phyloP scores from a whole-genome alignment of 805 yeast genomes.

The Pichia membranifaciens region DNA sequence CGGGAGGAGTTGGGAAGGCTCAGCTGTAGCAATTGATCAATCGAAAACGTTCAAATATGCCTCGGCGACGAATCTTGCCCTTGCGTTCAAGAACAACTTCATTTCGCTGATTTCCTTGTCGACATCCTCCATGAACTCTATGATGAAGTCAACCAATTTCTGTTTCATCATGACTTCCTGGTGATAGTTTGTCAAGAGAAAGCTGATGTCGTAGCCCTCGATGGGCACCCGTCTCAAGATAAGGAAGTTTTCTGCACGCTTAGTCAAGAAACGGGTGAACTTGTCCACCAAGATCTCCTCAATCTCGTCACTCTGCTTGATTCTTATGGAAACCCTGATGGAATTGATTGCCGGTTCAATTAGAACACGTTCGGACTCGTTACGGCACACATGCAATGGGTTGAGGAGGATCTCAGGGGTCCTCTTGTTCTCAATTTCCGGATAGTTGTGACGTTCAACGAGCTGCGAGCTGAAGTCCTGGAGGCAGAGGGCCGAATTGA shows the following conservation, averaged over 20 bases:
- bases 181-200: slow-evolving; percentile 87
- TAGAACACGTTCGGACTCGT: slow-evolving; percentile 85
- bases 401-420: slow-evolving; percentile 81
- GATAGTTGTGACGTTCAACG: slow-evolving; percentile 95
- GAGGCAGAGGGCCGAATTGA: slow-evolving; percentile 88
- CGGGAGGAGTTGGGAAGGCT: too few species aligned
- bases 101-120: slow-evolving; percentile 98
- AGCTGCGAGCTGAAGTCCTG: slow-evolving; percentile 93
- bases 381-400: slow-evolving; percentile 86
- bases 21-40: too few species aligned
- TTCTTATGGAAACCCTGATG: slow-evolving; percentile 82
- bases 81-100: slow-evolving; percentile 92
- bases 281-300: slow-evolving; percentile 92
- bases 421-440: slow-evolving; percentile 85
- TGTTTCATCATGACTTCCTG: slow-evolving; percentile 94
- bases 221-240: slow-evolving; percentile 89
- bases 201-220: slow-evolving; percentile 87
- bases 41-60: slow-evolving; percentile 89
- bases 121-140: slow-evolving; percentile 98
- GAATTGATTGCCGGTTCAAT: slow-evolving; percentile 94
- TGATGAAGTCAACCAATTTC: slow-evolving; percentile 91
- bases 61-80: slow-evolving; percentile 97
- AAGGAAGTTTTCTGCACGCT: slow-evolving; percentile 91
- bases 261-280: slow-evolving; percentile 87
- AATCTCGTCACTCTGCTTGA: slow-evolving; percentile 96